Conservation (phyloP, 495 filamentous ascomycete species). For the Geoglossum glabrum region DNA sequence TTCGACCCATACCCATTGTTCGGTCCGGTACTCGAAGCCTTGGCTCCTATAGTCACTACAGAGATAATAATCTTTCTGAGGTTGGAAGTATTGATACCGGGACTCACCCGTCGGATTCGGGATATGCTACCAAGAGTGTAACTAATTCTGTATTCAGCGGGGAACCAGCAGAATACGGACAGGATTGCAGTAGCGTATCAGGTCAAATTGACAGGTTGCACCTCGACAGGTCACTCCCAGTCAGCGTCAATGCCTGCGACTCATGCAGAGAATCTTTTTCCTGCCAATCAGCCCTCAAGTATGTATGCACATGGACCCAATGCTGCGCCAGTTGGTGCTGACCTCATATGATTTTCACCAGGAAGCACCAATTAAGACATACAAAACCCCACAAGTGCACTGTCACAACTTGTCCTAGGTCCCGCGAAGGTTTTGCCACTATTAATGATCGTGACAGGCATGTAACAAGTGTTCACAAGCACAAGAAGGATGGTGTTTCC, state of each 20-base stretch:
- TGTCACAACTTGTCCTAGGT: conserved; percentile 33
- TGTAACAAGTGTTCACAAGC: conserved; percentile 14
- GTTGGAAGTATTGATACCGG: conserved; percentile 31
- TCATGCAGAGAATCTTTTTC: background rate
- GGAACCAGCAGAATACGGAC: conserved; percentile 12
- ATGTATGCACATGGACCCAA: conserved; percentile 6
- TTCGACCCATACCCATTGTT: background rate
- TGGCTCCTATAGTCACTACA: conserved; percentile 6
- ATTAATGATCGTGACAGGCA: conserved; percentile 41
- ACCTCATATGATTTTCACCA: conserved; percentile 15
- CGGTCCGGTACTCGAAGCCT: background rate
- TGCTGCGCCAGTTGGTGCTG: conserved; percentile 2
- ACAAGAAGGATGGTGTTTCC: conserved; percentile 21
- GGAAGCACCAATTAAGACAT: conserved; percentile 69
- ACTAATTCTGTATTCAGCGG: conserved; percentile 27
- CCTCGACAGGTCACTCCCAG: background rate
- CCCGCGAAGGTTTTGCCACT: conserved; percentile 52
- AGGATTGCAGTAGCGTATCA: background rate
- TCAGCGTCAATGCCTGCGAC: background rate
- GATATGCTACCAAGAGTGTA: conserved; percentile 33
- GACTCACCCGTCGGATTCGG: conserved; percentile 37
- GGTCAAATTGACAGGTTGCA: conserved; percentile 1
- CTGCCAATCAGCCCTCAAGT: conserved; percentile 17
- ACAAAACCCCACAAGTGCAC: conserved; percentile 51
- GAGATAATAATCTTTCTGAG: conserved; percentile 28